Percentiles rank a stretch among this genome's conserved stretches.
Conservation (phyloP, 441 rosid species). For the Flueggea neowawraea region DNA sequence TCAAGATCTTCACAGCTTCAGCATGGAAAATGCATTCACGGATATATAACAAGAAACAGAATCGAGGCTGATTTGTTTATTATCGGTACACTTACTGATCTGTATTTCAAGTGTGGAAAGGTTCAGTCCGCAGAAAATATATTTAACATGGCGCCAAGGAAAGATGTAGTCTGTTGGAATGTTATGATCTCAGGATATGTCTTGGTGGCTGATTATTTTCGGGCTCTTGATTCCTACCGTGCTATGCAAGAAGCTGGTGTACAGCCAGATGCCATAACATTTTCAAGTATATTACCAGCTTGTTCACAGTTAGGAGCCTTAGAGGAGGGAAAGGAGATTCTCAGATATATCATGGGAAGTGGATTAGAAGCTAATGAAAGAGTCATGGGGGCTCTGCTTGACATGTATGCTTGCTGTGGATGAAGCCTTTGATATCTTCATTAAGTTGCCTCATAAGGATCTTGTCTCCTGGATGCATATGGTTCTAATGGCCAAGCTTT, state of each 20-base stretch:
- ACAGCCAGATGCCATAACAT: slow-evolving; percentile 54
- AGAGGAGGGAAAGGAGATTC: slow-evolving; percentile 63
- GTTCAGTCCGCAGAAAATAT: slow-evolving; percentile 46
- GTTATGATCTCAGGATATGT: slow-evolving; percentile 70
- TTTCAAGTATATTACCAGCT: slow-evolving; percentile 50
- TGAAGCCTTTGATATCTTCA: slow-evolving; percentile 42
- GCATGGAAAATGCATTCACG: slow-evolving; percentile 52
- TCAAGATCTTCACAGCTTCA: slow-evolving; percentile 50
- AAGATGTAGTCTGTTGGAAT: slow-evolving; percentile 46
- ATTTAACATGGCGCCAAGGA: slow-evolving; percentile 30
- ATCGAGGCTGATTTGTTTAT: slow-evolving; percentile 35
- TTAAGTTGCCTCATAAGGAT: slow-evolving; percentile 42
- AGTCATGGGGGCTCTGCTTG: slow-evolving; percentile 68
- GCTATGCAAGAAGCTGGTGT: slow-evolving; percentile 40
- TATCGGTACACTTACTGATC: slow-evolving; percentile 40
- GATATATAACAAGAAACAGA: slow-evolving; percentile 39
- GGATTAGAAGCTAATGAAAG: slow-evolving; percentile 36
- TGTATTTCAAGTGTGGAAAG: slow-evolving; percentile 65
- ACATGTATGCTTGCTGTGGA: slow-evolving; percentile 71
- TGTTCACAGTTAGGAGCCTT: slow-evolving; percentile 63
- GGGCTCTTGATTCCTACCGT: slow-evolving; percentile 44
- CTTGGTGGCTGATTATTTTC: slow-evolving; percentile 37
- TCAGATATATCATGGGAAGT: slow-evolving; percentile 26
- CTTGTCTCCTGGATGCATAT: slow-evolving; percentile 65
- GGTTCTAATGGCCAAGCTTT: slow-evolving; percentile 62